Percentiles rank a stretch among this genome's conserved stretches.
These are phyloP conservation scores for Torulaspora delbrueckii DNA, from an alignment of 805 yeast genomes.

Conservation along the genomic window DNA sequence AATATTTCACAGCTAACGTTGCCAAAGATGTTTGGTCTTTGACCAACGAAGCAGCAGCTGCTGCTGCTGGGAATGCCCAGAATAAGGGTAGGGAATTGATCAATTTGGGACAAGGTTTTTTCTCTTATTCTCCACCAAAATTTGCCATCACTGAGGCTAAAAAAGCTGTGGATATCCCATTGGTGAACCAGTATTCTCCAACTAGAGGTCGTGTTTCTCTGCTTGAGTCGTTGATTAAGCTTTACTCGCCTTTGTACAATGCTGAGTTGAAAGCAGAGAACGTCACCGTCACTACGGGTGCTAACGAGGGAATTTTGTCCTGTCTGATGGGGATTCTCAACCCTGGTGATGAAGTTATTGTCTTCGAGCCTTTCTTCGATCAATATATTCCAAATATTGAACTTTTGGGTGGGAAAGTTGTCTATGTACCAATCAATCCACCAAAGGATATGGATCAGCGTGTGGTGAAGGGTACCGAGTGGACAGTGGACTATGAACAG, in stretches of 20 bases:
- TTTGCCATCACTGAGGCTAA: conserved; percentile 83
- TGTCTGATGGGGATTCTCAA: conserved; percentile 79
- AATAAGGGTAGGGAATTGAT: conserved; percentile 71
- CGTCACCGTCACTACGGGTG: conserved; percentile 87
- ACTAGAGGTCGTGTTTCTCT: conserved; percentile 82
- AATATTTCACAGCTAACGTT: conserved; percentile 55
- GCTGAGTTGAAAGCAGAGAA: conserved; percentile 42
- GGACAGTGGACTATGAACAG: conserved; percentile 79
- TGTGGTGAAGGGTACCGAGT: conserved; percentile 74
- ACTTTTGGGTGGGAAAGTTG: conserved; percentile 88
- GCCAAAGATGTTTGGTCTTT: conserved; percentile 93
- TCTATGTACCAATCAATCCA: conserved; percentile 79
- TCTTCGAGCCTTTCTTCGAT: conserved; percentile 94
- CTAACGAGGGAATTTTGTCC: conserved; percentile 90
- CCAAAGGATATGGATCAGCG: conserved; percentile 64
- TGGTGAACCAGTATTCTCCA: conserved; percentile 87
- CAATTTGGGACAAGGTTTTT: conserved; percentile 95
- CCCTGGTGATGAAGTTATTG: conserved; percentile 91
- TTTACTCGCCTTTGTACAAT: conserved; percentile 64
- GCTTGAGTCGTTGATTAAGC: conserved; percentile 59
- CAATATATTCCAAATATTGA: conserved; percentile 94
- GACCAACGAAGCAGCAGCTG: conserved; percentile 92
- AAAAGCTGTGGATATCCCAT: conserved; percentile 64
- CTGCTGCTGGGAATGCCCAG: conserved; percentile 48
- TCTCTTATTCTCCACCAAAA: conserved; percentile 93